phyloP scores from a whole-genome alignment of 257 asterid genomes.

The Primulina tabacum region DNA sequence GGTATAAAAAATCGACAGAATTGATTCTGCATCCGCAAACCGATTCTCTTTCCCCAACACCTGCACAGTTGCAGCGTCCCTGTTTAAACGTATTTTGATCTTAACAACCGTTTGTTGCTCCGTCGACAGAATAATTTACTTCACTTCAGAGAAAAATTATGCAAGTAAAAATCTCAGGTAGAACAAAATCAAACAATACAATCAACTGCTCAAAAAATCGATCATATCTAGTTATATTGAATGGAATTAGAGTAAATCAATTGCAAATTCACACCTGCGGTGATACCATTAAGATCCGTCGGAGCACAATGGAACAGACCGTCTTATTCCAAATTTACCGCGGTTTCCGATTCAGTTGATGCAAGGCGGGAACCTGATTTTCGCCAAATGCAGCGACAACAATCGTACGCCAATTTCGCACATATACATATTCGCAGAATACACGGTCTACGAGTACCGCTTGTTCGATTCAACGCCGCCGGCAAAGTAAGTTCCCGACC shows the following conservation, averaged over 20 bases:
- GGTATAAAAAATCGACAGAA: too few relatives aligned
- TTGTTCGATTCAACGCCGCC: neutral
- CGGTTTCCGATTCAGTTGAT: conserved; percentile 34
- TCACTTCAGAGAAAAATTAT: too few relatives aligned
- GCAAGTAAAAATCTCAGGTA: neutral
- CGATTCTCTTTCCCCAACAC: neutral
- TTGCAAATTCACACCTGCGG: neutral
- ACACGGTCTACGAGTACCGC: neutral
- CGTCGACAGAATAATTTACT: too few relatives aligned
- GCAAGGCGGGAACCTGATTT: conserved; percentile 29
- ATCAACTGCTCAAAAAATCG: neutral
- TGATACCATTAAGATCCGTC: neutral
- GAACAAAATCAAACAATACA: neutral
- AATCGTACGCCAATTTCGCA: neutral
- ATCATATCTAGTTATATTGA: neutral
- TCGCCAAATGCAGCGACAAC: neutral
- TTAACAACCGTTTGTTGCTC: too few relatives aligned
- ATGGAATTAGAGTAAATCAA: neutral
- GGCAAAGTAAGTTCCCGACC: conserved; percentile 39
- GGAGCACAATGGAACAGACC: neutral
- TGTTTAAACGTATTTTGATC: too few relatives aligned
- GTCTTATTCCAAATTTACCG: conserved; percentile 3
- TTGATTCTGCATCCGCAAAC: neutral
- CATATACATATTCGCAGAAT: neutral
- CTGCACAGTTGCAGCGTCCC: neutral